phyloP scores from a whole-genome alignment of 2,329 filamentous ascomycete species.

The Zasmidium citrigriseum region DNA sequence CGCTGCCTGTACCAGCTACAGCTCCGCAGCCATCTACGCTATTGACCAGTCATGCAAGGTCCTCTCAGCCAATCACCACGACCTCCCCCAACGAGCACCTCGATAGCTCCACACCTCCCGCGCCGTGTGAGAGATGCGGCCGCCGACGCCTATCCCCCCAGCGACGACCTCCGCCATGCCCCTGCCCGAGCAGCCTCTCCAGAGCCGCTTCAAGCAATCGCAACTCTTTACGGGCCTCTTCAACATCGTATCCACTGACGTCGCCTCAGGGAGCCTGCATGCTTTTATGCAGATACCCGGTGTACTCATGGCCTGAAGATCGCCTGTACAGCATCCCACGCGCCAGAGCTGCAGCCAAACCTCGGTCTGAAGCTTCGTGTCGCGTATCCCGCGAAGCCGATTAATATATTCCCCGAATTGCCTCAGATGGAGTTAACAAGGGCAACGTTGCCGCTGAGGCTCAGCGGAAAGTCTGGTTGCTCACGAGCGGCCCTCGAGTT shows the following conservation, averaged over 20 bases:
- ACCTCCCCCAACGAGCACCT: slow-evolving; percentile 7
- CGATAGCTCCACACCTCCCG: slow-evolving; percentile 16
- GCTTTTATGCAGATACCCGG: slow-evolving; percentile 19
- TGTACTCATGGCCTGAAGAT: slow-evolving; percentile 15
- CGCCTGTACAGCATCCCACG: slow-evolving; percentile 22
- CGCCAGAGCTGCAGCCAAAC: slow-evolving; percentile 15
- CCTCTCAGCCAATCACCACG: slow-evolving; percentile 17
- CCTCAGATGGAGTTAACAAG: not conserved
- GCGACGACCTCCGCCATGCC: not conserved
- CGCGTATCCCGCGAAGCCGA: not conserved
- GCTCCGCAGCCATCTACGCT: slow-evolving; percentile 19
- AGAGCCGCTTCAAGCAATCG: slow-evolving; percentile 8
- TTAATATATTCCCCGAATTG: not conserved
- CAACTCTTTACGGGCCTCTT: not conserved
- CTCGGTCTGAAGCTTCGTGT: slow-evolving; percentile 20
- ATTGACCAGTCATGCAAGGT: slow-evolving; percentile 18
- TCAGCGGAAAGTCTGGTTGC: slow-evolving; percentile 16
- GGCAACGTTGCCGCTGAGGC: slow-evolving; percentile 11
- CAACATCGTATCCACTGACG: slow-evolving; percentile 8
- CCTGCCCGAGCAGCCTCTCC: slow-evolving; percentile 5
- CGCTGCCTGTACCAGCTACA: slow-evolving; percentile 4
- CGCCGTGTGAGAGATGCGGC: no score
- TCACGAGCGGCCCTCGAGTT: slow-evolving; percentile 2
- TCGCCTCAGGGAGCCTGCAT: slow-evolving; percentile 18
- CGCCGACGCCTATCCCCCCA: no score